Evolutionary conservation across 345 rosid species (phyloP).

Genomic region (Citrus reticulata): DNA sequence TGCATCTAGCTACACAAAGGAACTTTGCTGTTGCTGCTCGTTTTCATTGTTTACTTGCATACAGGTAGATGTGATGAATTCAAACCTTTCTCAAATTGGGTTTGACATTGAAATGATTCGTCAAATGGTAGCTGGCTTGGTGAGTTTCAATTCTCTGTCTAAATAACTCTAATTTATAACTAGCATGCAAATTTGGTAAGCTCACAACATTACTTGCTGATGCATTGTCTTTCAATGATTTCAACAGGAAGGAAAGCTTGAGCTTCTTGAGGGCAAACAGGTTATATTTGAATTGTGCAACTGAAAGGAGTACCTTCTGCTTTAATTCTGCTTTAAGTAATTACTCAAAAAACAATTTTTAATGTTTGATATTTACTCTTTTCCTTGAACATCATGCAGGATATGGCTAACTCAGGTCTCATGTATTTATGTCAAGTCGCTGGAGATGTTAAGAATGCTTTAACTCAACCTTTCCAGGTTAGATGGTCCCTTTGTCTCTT

Average conservation of each 20-base stretch:
- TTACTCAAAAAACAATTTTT: background rate
- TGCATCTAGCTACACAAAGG: background rate
- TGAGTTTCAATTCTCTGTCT: slow-evolving; percentile 35
- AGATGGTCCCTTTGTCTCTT: slow-evolving; percentile 5
- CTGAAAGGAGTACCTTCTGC: background rate
- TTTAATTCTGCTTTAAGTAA: background rate
- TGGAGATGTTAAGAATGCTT: slow-evolving; percentile 53
- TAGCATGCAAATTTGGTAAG: background rate
- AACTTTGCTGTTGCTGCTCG: slow-evolving; percentile 9
- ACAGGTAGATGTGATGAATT: slow-evolving; percentile 69
- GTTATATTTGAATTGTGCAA: slow-evolving; percentile 26
- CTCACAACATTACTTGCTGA: slow-evolving; percentile 1
- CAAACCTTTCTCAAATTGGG: slow-evolving; percentile 77
- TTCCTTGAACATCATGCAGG: slow-evolving; percentile 32
- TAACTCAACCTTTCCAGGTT: slow-evolving; percentile 50
- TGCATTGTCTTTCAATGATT: slow-evolving; percentile 17
- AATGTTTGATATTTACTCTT: slow-evolving; percentile 1
- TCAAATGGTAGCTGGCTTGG: slow-evolving; percentile 77
- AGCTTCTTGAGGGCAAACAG: slow-evolving; percentile 75
- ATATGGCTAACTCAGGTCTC: slow-evolving; percentile 70
- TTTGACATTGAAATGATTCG: slow-evolving; percentile 59
- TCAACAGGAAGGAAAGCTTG: slow-evolving; percentile 82
- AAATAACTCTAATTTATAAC: background rate
- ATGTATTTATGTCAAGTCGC: slow-evolving; percentile 69
- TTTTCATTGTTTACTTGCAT: slow-evolving; percentile 18